Evolutionary conservation across 169 alveolate genomes (phyloP).

Genomic region (Nephromyces sp.): DNA sequence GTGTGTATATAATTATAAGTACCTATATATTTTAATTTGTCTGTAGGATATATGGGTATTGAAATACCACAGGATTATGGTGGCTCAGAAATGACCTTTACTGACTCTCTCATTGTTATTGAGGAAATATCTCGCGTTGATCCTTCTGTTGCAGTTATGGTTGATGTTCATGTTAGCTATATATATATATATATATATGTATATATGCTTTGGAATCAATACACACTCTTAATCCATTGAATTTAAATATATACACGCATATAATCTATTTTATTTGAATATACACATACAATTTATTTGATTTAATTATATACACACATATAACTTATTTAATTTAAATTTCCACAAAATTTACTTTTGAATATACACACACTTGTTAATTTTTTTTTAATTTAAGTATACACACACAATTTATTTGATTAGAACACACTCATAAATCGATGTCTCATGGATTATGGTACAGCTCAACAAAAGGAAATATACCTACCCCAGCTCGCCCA

Average conservation of each 20-base stretch:
- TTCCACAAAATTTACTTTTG: not conserved
- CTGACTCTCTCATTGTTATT: slow-evolving; percentile 9
- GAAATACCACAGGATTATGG: slow-evolving; percentile 13
- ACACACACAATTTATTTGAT: not conserved
- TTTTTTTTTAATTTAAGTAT: too few relatives aligned
- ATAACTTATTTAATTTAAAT: not conserved
- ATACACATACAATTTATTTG: too few relatives aligned
- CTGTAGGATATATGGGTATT: slow-evolving; percentile 22
- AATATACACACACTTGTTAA: not conserved
- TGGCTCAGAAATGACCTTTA: slow-evolving; percentile 18
- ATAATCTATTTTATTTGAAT: not conserved
- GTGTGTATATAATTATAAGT: not conserved
- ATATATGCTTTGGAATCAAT: not conserved
- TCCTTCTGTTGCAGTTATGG: slow-evolving; percentile 28
- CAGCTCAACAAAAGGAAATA: slow-evolving; percentile 8
- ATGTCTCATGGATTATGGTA: slow-evolving; percentile 9
- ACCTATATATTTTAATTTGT: too few relatives aligned
- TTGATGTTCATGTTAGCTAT: slow-evolving; percentile 16
- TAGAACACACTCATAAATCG: slow-evolving; percentile 24
- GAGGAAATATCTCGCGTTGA: slow-evolving; percentile 30
- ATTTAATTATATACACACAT: not conserved
- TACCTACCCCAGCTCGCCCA: slow-evolving; percentile 18
- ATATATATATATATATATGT: not conserved
- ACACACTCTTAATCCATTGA: too few relatives aligned
- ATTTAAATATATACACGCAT: not conserved